Conservation (phyloP, 257 asterid species). For the Solanum chiquidenum region DNA sequence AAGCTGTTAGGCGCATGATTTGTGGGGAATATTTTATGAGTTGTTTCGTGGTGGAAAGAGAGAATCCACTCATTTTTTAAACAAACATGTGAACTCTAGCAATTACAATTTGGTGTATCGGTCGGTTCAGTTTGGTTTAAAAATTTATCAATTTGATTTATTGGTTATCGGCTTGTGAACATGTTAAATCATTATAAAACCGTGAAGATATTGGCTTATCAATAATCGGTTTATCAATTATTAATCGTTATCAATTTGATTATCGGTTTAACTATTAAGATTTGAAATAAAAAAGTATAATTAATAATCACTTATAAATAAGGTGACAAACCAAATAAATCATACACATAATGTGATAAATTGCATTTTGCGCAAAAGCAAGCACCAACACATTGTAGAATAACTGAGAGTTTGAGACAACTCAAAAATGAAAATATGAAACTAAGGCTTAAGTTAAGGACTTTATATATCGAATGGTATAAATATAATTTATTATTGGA, state of each 20-base stretch:
- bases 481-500: neutral
- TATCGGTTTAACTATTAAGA: too few relatives aligned
- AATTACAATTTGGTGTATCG: neutral
- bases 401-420: neutral
- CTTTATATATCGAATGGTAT: neutral
- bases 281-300: neutral
- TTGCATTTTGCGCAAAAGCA: neutral
- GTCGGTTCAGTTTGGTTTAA: too few relatives aligned
- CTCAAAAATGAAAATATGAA: neutral
- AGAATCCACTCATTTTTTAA: conserved; percentile 6
- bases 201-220: neutral
- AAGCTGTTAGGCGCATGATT: conserved; percentile 19
- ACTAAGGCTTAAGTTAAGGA: neutral
- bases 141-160: too few relatives aligned
- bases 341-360: too few relatives aligned
- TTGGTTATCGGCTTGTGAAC: neutral
- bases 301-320: neutral
- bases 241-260: neutral
- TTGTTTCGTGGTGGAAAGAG: conserved; percentile 21
- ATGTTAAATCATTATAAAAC: too few relatives aligned
- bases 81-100: conserved; percentile 21
- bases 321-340: neutral
- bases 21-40: conserved; percentile 20
- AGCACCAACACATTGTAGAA: too few relatives aligned
- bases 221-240: too few relatives aligned